Evolutionary conservation across 2,329 filamentous ascomycete genomes (phyloP).

Genomic region (Aaosphaeria pasadenensis): DNA sequence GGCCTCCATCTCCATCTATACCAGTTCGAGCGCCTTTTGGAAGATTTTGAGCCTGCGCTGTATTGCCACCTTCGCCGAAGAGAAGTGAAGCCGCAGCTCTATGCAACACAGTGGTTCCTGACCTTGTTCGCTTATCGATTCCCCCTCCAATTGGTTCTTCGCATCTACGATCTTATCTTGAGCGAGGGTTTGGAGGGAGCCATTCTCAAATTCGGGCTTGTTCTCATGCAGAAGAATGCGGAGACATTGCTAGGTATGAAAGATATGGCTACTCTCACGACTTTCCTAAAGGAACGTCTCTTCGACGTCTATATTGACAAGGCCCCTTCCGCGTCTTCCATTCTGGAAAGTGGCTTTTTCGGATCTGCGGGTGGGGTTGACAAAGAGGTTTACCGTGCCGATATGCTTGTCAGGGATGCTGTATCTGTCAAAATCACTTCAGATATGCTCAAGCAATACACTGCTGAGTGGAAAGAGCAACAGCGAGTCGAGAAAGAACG

Average conservation of each 20-base stretch:
- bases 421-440: slow-evolving; percentile 83
- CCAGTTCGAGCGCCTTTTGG: slow-evolving; percentile 89
- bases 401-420: slow-evolving; percentile 88
- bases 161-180: slow-evolving; percentile 93
- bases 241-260: slow-evolving; percentile 74
- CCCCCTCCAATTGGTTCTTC: slow-evolving; percentile 89
- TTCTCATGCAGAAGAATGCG: slow-evolving; percentile 94
- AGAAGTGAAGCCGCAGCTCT: slow-evolving; percentile 85
- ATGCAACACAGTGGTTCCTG: slow-evolving; percentile 98
- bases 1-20: slow-evolving; percentile 91
- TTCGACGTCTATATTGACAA: slow-evolving; percentile 98
- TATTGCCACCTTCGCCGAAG: slow-evolving; percentile 91
- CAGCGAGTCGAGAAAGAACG: slow-evolving; percentile 77
- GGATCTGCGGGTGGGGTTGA: slow-evolving; percentile 86
- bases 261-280: slow-evolving; percentile 86
- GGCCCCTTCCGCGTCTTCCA: slow-evolving; percentile 83
- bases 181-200: slow-evolving; percentile 85
- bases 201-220: slow-evolving; percentile 90
- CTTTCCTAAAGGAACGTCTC: slow-evolving; percentile 86
- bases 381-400: slow-evolving; percentile 93
- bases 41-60: slow-evolving; percentile 89
- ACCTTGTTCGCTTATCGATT: slow-evolving; percentile 99
- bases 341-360: slow-evolving; percentile 96
- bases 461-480: slow-evolving; percentile 88
- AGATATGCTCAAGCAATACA: slow-evolving; percentile 77